A percentile compares a stretch with the other conserved stretches of the same genome.
phyloP scores from a whole-genome alignment of 108 stramenopile genomes.

The Skeletonema marinoi region DNA sequence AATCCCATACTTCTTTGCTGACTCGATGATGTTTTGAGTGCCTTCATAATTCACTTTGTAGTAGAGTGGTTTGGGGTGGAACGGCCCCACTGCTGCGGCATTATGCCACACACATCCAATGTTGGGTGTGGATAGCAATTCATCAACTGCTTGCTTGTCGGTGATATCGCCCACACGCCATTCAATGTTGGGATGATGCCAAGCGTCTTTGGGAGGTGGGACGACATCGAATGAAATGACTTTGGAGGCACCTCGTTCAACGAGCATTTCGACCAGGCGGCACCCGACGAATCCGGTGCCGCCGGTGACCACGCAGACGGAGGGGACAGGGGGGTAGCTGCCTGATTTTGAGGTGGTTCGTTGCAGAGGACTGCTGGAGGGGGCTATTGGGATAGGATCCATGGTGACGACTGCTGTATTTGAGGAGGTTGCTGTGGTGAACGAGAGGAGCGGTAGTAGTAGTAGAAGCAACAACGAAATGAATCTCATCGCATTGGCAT shows the following conservation, averaged over 20 bases:
- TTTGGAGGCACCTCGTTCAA: conserved; percentile 88
- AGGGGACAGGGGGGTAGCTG: conserved; percentile 38
- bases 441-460: no score
- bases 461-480: no score
- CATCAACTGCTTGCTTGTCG: conserved; percentile 74
- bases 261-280: conserved; percentile 97
- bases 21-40: conserved; percentile 81
- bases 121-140: conserved; percentile 61
- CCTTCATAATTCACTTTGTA: conserved; percentile 89
- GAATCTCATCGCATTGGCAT: no score
- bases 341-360: conserved; percentile 17
- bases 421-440: no score
- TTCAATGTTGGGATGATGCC: conserved; percentile 63
- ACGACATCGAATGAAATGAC: conserved; percentile 96
- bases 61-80: conserved; percentile 80
- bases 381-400: conserved; percentile 21
- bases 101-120: conserved; percentile 94
- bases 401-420: no score
- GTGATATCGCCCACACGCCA: conserved; percentile 86
- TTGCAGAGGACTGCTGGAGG: conserved; percentile 39
- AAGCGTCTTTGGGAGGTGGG: conserved; percentile 60
- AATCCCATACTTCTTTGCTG: conserved; percentile 81
- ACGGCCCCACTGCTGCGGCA: conserved; percentile 97
- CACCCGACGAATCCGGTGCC: conserved; percentile 93
- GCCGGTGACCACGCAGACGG: conserved; percentile 86